Evolutionary conservation across 2,329 filamentous ascomycete genomes (phyloP), one percentile per base, ranked within the genome.

Genomic region (Trichothecium roseum): DNA sequence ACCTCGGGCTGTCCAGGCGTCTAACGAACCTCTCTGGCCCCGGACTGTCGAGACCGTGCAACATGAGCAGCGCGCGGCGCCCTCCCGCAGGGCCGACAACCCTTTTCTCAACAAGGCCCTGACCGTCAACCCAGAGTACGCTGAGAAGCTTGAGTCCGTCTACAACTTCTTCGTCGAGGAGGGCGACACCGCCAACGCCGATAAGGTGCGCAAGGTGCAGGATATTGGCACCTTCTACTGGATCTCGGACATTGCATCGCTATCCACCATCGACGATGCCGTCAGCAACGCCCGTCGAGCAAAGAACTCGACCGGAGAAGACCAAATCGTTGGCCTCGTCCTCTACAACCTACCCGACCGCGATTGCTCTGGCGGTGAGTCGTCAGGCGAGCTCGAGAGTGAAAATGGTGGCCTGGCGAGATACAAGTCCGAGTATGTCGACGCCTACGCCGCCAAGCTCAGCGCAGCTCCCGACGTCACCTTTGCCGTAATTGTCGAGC

Each of bases 91-190:
- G 20, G 20, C 36, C 36, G 37, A 46, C 34, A 63, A 64, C 37
- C 60, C 72, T 1, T 73, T 76, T 46, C 39, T 54, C 2, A 63
- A 63, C 39, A 65, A 63, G 42, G 62, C 56, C 6, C 52, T 72
- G 18, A 71, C 66, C 44, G 59, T 57, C 40, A 66, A 67, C 49
- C 56, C 59, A n/a, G 43, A 44, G 15, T 68, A 63, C 48, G 54
- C 60, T 10, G 41, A 37, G n/a, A 60, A 64, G 47, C 53, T 68
- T 24, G 52, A 61, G 18, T 40, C 54, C 37, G 63, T 63, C 13
- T 43, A 57, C 37, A 44, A 47, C 2, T 44, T 54, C 16, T 65
- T 65, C 47, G 40, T 50, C 9, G 45, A 45, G 10, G 47, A 50
- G 35, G 55, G 55, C 18, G 61, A 66, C 42, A 30, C 37, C 8